Evolutionary conservation across 1,284 basidiomycete genomes (phyloP).

Genomic region (Ustilago shanxiensis): DNA sequence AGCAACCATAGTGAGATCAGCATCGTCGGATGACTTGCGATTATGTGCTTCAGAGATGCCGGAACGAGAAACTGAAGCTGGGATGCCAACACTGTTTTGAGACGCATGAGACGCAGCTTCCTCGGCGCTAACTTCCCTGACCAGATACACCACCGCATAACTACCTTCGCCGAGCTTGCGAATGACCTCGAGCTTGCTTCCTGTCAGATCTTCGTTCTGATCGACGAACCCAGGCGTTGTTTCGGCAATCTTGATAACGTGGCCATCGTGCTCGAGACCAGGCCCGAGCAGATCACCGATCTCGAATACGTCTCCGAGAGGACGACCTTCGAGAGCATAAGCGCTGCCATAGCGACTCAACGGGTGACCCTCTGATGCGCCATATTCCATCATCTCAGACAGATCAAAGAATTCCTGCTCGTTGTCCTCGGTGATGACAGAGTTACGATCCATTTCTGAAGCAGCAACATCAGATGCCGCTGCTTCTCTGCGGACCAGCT

Average conservation of each 20-base stretch:
- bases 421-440: constrained; percentile 36
- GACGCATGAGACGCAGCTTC: constrained; percentile 18
- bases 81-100: constrained; percentile 26
- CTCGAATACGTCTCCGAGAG: constrained; percentile 60
- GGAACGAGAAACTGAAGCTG: constrained; percentile 16
- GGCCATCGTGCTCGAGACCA: constrained; percentile 65
- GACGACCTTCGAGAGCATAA: constrained; percentile 27
- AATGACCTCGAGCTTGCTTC: constrained; percentile 62
- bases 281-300: constrained; percentile 65
- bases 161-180: constrained; percentile 67
- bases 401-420: constrained; percentile 60
- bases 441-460: constrained; percentile 37
- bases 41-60: not conserved
- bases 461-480: constrained; percentile 40
- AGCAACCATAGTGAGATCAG: constrained; percentile 42
- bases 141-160: constrained; percentile 68
- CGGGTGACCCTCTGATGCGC: constrained; percentile 35
- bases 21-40: constrained; percentile 27
- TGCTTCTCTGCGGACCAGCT: constrained; percentile 45
- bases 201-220: constrained; percentile 54
- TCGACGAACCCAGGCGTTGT: constrained; percentile 62
- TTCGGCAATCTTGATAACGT: constrained; percentile 61
- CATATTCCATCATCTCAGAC: constrained; percentile 60
- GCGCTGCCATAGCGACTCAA: constrained; percentile 38
- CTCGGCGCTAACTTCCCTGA: constrained; percentile 60